Evolutionary conservation across 1,284 basidiomycete species (phyloP).

Genomic region (Sanghuangporus baumii): DNA sequence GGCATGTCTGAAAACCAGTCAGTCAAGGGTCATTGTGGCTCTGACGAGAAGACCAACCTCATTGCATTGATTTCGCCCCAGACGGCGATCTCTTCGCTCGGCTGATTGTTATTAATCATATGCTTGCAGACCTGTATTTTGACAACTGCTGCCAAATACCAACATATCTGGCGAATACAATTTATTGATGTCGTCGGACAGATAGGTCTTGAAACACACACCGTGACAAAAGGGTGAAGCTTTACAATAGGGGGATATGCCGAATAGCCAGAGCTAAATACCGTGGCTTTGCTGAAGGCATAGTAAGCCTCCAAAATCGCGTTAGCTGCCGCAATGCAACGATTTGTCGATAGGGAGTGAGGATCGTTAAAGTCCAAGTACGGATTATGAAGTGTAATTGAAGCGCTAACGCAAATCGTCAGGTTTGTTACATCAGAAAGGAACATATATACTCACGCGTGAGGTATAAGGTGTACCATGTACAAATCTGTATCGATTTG

Average conservation of each 20-base stretch:
- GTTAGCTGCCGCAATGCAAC: slow-evolving; percentile 68
- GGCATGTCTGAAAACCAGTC: slow-evolving; percentile 46
- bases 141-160: slow-evolving; percentile 81
- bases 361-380: slow-evolving; percentile 69
- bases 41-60: slow-evolving; percentile 40
- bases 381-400: slow-evolving; percentile 77
- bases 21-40: background rate
- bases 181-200: slow-evolving; percentile 18
- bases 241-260: slow-evolving; percentile 39
- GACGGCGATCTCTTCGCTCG: slow-evolving; percentile 60
- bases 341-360: slow-evolving; percentile 54
- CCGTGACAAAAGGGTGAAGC: slow-evolving; percentile 74
- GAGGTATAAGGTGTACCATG: slow-evolving; percentile 76
- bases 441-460: slow-evolving; percentile 53
- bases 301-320: slow-evolving; percentile 70
- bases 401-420: slow-evolving; percentile 45
- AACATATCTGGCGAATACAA: slow-evolving; percentile 57
- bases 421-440: slow-evolving; percentile 5
- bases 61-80: slow-evolving; percentile 83
- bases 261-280: slow-evolving; percentile 46
- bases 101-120: slow-evolving; percentile 71
- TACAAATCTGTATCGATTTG: slow-evolving; percentile 74
- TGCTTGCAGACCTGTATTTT: slow-evolving; percentile 80
- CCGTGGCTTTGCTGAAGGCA: slow-evolving; percentile 52
- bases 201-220: slow-evolving; percentile 31